Base-by-base conservation (phyloP, 768 basidiomycete species). In the Gyrodon lividus region DNA sequence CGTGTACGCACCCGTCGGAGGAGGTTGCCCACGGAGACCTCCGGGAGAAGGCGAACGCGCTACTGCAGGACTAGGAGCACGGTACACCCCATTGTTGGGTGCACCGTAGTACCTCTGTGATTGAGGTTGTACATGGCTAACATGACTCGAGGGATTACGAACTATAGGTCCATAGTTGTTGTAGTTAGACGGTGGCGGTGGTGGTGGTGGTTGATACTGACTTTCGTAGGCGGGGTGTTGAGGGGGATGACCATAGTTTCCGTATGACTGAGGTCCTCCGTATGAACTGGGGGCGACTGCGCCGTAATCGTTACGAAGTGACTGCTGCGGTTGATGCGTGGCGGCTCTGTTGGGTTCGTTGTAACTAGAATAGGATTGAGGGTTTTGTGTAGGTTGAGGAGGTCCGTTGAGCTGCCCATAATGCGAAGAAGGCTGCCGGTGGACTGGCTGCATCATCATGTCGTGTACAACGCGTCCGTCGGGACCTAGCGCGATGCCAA, bases 401-500 rank as follows among this genome's bases (percentile, higher is more conserved):
- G 52, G 56, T 2, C 38, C 46, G 4, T 35, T 47, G 0, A 52
- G 39, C 8, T 51, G 58, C 17, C 46, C 16, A 39, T 57, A 67
- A 19, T 63, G 61, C 26, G 14, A 6, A 4, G 41, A 4, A 4
- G 51, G 26, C 12, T 51, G 58, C 2, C 54, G 59, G 34, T 42
- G 61, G 1, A 30, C 31, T 0, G 61, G 51, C 68, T 73, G 54
- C 79, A 80, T 57, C 82, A 93, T 83, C 35, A 81, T 77, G 68
- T 96, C 94, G 54, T 87, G 82, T 31, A 86, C 73, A 5, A 96
- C 94, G 13, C 84, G 78, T 7, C 93, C 94, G 51, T 74, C 81
- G 0, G 86, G 84, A 56, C 92, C 92, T 3, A 96, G 74, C 2
- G 83, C 79, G 53, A 96, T 95, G 3, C 94, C 92, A 4, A 91